Evolutionary conservation across 2,329 filamentous ascomycete genomes (phyloP), one percentile per base, ranked within the genome.

Genomic region (Fusarium sp.): DNA sequence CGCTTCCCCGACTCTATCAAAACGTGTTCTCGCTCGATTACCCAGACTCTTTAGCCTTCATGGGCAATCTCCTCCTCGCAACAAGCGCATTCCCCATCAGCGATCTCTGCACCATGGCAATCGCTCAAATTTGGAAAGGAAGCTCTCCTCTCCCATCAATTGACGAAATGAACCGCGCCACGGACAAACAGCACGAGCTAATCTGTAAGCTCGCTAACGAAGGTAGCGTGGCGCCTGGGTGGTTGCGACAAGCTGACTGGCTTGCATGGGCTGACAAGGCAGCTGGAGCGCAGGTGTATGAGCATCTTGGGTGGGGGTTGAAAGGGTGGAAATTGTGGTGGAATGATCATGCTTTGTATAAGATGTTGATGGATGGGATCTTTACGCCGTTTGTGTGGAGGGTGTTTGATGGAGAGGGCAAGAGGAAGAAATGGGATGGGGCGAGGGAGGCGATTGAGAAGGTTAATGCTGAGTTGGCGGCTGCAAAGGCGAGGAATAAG

Each of bases 111-210:
- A 77, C 81, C 42, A 85, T 85, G 84, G 71, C 72, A 17, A 72
- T 87, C 10, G 81, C 82, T 2, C 84, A 86, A 60, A 75, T 85
- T 20, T 87, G 83, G 81, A 79, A 80, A 7, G 83, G 82, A 3
- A 78, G 76, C 5, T 80, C 80, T 1, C 27, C 53, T 0, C 79
- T 87, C 1, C 85, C 85, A 0, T 64, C 80, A 1, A 49, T 57
- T 4, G 35, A 54, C 0, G 78, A 78, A 3, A 86, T 87, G 84
- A 69, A 79, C 64, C 47, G 62, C n/a, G 65, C 76, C 46, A 76
- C 83, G 36, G 76, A 81, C 42, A 46, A 56, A 25, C 78, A 84
- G 65, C 77, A 84, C 57, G 49, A 72, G 27, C 80, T 80, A 77
- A 62, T 83, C 39, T 78, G 76, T 25, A 63, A 50, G 41, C 74